Conservation (phyloP, 2,329 filamentous ascomycete species). For the Camptophora hylomeconis region DNA sequence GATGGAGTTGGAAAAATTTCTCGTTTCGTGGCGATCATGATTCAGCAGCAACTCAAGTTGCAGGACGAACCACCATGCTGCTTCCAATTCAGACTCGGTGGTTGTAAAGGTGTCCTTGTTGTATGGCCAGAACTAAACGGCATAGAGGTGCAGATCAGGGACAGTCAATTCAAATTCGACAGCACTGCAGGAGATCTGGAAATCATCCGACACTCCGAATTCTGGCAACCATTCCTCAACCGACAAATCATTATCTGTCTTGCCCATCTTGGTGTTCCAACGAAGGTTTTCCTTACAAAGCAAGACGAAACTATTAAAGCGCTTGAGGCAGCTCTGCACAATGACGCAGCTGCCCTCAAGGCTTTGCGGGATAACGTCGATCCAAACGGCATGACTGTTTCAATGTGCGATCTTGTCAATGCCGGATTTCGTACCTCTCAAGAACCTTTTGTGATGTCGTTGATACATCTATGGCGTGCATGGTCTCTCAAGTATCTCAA, state of each 20-base stretch:
- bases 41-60: conserved; percentile 56
- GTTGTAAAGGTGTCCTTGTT: conserved; percentile 78
- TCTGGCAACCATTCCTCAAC: conserved; percentile 69
- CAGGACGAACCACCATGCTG: conserved; percentile 55
- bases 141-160: conserved; percentile 62
- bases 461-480: conserved; percentile 72
- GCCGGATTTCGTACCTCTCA: conserved; percentile 61
- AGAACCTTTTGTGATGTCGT: conserved; percentile 72
- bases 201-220: conserved; percentile 69
- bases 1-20: conserved; percentile 96
- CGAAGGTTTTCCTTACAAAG: conserved; percentile 52
- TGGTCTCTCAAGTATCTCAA: conserved; percentile 86
- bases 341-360: conserved; percentile 49
- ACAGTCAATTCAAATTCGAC: conserved; percentile 79
- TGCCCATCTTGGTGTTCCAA: conserved; percentile 59
- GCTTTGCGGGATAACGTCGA: conserved; percentile 68
- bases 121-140: conserved; percentile 56
- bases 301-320: conserved; percentile 57
- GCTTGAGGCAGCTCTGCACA: conserved; percentile 57
- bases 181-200: conserved; percentile 61
- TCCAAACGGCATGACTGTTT: conserved; percentile 66
- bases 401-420: conserved; percentile 60
- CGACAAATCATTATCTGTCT: conserved; percentile 83
- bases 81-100: conserved; percentile 84
- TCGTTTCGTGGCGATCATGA: conserved; percentile 56